Evolutionary conservation across 192 early-diverging fungal genomes (phyloP).

Genomic region (Mortierella alpina): DNA sequence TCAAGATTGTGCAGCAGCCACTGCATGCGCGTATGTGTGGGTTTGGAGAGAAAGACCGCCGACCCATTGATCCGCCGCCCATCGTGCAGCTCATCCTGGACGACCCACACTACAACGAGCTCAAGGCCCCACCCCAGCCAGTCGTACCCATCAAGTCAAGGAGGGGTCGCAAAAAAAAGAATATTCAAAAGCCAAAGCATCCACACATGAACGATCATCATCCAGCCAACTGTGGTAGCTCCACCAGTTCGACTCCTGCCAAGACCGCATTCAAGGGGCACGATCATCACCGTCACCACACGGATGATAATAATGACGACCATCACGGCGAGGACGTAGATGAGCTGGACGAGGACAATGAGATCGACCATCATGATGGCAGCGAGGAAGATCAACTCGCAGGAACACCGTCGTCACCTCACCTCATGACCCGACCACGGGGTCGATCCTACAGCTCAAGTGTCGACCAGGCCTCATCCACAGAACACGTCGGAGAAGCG

Average conservation of each 20-base stretch:
- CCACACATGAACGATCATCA: background rate
- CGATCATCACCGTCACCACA: too few relatives aligned
- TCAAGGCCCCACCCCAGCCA: constrained; percentile 9
- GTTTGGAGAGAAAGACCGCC: constrained; percentile 83
- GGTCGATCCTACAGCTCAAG: background rate
- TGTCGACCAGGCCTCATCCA: background rate
- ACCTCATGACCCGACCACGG: background rate
- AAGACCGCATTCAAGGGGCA: background rate
- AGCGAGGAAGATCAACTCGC: background rate
- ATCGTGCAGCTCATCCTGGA: constrained; percentile 75
- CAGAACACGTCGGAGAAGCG: background rate
- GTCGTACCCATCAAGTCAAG: constrained; percentile 15
- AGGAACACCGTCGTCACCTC: background rate
- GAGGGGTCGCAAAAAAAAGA: constrained; percentile 1
- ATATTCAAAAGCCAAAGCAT: background rate
- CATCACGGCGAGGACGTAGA: background rate
- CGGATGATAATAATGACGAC: background rate
- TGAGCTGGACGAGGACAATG: background rate
- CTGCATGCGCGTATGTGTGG: constrained; percentile 83
- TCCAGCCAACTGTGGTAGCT: too few relatives aligned
- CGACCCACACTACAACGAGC: constrained; percentile 41
- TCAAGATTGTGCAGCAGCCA: constrained; percentile 79
- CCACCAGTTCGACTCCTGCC: background rate
- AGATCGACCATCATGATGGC: too few relatives aligned
- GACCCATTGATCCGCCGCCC: constrained; percentile 82